phyloP scores from a whole-genome alignment of 441 rosid species.

The Syzygium malaccense region DNA sequence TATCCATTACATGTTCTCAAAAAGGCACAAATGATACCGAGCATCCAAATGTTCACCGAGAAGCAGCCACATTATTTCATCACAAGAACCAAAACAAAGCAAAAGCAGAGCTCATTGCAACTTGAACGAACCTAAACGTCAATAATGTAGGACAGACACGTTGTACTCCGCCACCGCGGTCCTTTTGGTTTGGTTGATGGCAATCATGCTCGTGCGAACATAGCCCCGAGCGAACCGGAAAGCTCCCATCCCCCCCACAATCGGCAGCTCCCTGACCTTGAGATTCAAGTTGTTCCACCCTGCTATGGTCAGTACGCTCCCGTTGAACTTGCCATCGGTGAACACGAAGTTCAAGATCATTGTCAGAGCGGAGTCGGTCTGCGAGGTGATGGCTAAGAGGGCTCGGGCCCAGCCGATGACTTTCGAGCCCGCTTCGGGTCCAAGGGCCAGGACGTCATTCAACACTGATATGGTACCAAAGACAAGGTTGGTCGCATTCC shows the following conservation, averaged over 20 bases:
- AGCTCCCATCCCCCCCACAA: neutral
- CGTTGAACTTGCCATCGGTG: neutral
- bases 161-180: neutral
- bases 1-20: neutral
- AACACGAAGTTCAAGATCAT: neutral
- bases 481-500: neutral
- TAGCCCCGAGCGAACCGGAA: neutral
- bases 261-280: neutral
- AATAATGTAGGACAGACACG: neutral
- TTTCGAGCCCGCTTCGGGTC: neutral
- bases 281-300: neutral
- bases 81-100: too few relatives aligned
- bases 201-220: neutral
- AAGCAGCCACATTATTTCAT: too few relatives aligned
- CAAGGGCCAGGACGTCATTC: conserved; percentile 1
- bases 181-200: neutral
- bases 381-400: neutral
- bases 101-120: too few relatives aligned
- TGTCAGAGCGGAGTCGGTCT: neutral
- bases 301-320: neutral
- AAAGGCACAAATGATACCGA: neutral
- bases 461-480: neutral
- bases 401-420: neutral
- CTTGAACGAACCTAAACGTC: neutral
- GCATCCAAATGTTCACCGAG: too few relatives aligned